Conservation (phyloP, 441 rosid species). For the Codiaeum variegatum region DNA sequence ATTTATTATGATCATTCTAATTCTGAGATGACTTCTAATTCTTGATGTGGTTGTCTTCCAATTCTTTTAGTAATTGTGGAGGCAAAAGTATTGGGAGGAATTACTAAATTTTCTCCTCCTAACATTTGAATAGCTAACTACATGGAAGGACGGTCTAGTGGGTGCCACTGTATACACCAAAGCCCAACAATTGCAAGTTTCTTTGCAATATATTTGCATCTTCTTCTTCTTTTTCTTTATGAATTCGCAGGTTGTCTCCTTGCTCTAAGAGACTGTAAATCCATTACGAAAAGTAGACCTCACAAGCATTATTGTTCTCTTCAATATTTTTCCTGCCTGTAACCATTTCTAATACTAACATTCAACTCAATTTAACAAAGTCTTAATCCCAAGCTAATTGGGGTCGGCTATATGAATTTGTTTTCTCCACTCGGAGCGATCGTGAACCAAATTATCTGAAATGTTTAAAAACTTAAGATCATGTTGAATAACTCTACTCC, state of each 20-base stretch:
- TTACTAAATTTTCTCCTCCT: slow-evolving; percentile 21
- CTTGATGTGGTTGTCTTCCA: slow-evolving; percentile 5
- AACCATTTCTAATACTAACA: slow-evolving; percentile 23
- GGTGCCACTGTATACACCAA: slow-evolving; percentile 33
- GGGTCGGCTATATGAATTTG: no score
- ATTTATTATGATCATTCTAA: slow-evolving; percentile 7
- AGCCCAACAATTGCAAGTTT: slow-evolving; percentile 30
- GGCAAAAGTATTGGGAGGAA: slow-evolving; percentile 31
- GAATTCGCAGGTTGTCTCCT: slow-evolving; percentile 22
- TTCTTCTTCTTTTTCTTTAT: slow-evolving; percentile 19
- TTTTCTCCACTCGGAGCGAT: no score
- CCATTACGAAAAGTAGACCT: slow-evolving; percentile 22
- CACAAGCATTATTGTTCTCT: slow-evolving; percentile 8
- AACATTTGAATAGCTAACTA: slow-evolving; percentile 31
- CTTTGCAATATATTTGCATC: slow-evolving; percentile 28
- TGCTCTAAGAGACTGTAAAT: slow-evolving; percentile 17
- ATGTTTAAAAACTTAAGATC: no score
- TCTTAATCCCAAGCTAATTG: no score
- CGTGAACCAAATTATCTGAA: no score
- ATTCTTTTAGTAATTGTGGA: background rate
- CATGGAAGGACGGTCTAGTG: slow-evolving; percentile 31
- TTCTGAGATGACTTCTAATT: slow-evolving; percentile 26
- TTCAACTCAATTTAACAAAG: no score
- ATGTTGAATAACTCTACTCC: no score
- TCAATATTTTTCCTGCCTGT: slow-evolving; percentile 14